Evolutionary conservation across 78 protist genomes (phyloP).

Genomic region (Dictyostelium capitatum): DNA sequence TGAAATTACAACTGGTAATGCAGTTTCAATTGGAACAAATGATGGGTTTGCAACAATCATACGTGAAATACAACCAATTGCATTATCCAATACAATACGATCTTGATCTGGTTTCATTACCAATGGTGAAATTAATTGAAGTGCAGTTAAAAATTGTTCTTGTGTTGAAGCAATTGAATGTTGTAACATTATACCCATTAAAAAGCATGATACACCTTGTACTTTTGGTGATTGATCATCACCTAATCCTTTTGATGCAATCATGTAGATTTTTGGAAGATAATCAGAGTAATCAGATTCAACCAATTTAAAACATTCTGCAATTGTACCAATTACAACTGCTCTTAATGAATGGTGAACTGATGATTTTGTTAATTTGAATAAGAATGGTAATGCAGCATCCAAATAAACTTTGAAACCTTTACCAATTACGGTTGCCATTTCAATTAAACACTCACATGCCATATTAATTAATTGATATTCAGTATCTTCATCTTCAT

Average conservation of each 20-base stretch:
- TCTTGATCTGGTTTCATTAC: not conserved
- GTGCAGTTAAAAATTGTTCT: slow-evolving; percentile 12
- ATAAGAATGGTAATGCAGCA: slow-evolving; percentile 9
- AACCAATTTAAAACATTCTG: slow-evolving; percentile 39
- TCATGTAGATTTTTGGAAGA: slow-evolving; percentile 13
- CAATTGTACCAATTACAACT: slow-evolving; percentile 64
- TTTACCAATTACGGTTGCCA: slow-evolving; percentile 54
- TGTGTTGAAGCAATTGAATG: slow-evolving; percentile 17
- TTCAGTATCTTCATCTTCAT: slow-evolving; percentile 57
- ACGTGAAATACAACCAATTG: slow-evolving; percentile 69
- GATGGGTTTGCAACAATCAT: slow-evolving; percentile 21
- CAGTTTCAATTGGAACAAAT: slow-evolving; percentile 28
- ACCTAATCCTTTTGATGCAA: slow-evolving; percentile 23
- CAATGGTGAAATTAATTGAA: slow-evolving; percentile 48
- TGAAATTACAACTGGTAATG: slow-evolving; percentile 13
- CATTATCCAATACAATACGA: slow-evolving; percentile 46
- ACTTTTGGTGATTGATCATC: slow-evolving; percentile 52
- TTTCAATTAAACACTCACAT: slow-evolving; percentile 51
- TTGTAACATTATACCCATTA: slow-evolving; percentile 49
- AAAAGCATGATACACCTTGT: slow-evolving; percentile 20
- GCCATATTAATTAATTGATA: slow-evolving; percentile 27
- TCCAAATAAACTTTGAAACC: slow-evolving; percentile 28
- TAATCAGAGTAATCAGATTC: not conserved
- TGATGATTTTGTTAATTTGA: slow-evolving; percentile 25
- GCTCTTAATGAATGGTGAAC: slow-evolving; percentile 33